Conservation (phyloP, 2,329 filamentous ascomycete genomes). For the Talaromyces sp. region DNA sequence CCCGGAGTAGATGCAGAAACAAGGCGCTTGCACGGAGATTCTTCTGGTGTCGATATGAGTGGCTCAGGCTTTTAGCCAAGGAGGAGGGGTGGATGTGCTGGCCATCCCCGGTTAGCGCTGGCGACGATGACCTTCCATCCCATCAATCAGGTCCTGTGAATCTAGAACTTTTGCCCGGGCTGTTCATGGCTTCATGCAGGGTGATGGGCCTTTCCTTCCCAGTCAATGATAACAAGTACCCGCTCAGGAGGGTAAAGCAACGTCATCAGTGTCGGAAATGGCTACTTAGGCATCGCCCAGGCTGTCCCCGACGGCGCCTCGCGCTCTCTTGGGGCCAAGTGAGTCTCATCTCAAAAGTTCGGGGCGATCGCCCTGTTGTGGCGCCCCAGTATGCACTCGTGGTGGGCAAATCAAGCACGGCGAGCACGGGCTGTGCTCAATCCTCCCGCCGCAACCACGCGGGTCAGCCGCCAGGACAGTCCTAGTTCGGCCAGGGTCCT, state of each 20-base stretch:
- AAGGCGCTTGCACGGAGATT: neutral
- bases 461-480: neutral
- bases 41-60: neutral
- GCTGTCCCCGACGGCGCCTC: neutral
- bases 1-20: neutral
- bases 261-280: neutral
- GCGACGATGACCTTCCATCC: neutral
- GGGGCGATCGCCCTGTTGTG: neutral
- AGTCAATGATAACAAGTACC: neutral
- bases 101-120: neutral
- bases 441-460: neutral
- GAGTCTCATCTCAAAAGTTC: neutral
- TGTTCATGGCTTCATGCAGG: neutral
- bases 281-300: neutral
- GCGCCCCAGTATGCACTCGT: neutral
- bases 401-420: neutral
- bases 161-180: neutral
- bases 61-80: neutral
- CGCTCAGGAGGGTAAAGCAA: neutral
- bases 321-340: neutral
- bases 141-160: neutral
- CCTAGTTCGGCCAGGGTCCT: neutral
- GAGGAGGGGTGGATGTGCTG: neutral
- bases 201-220: neutral
- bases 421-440: neutral